These are phyloP conservation scores for Solanum sejunctum DNA, from an alignment of 257 asterid species.

Conservation along the genomic window DNA sequence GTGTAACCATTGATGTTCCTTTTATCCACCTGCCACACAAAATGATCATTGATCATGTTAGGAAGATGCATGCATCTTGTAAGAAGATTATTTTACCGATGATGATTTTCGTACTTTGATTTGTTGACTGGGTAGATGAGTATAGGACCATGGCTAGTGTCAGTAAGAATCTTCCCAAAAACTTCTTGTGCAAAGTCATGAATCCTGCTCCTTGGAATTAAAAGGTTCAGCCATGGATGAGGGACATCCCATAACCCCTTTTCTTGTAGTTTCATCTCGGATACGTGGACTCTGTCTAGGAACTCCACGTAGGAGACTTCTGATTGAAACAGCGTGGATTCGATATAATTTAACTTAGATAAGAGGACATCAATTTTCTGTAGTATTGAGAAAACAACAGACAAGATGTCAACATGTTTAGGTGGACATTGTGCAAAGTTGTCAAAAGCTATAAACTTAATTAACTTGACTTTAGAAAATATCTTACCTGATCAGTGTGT, in stretches of 20 bases:
- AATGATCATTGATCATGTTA: not conserved
- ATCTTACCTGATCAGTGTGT: slow-evolving; percentile 33
- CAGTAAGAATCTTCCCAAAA: slow-evolving; percentile 59
- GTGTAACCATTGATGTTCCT: slow-evolving; percentile 69
- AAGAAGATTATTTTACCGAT: not conserved
- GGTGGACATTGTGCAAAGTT: not conserved
- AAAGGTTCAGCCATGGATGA: slow-evolving; percentile 92
- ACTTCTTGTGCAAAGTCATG: slow-evolving; percentile 52
- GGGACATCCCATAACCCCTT: slow-evolving; percentile 90
- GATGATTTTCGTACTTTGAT: slow-evolving; percentile 39
- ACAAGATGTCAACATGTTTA: not conserved
- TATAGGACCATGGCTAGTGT: slow-evolving; percentile 81
- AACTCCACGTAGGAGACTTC: slow-evolving; percentile 68
- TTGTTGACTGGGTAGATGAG: slow-evolving; percentile 81
- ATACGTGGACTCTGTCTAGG: slow-evolving; percentile 66
- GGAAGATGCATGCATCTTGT: not conserved
- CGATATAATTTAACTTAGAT: slow-evolving; percentile 45
- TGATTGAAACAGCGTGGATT: slow-evolving; percentile 55
- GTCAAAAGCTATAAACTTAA: not conserved
- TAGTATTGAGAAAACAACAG: slow-evolving; percentile 5
- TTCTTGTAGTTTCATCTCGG: slow-evolving; percentile 53
- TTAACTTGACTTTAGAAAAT: not conserved
- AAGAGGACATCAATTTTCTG: slow-evolving; percentile 54
- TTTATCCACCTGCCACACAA: slow-evolving; percentile 53
- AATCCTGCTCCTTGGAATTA: slow-evolving; percentile 63